A percentile compares a stretch with the other conserved stretches of the same genome.
phyloP scores from a whole-genome alignment of 805 yeast species.

The Suhomyces pyralidae region DNA sequence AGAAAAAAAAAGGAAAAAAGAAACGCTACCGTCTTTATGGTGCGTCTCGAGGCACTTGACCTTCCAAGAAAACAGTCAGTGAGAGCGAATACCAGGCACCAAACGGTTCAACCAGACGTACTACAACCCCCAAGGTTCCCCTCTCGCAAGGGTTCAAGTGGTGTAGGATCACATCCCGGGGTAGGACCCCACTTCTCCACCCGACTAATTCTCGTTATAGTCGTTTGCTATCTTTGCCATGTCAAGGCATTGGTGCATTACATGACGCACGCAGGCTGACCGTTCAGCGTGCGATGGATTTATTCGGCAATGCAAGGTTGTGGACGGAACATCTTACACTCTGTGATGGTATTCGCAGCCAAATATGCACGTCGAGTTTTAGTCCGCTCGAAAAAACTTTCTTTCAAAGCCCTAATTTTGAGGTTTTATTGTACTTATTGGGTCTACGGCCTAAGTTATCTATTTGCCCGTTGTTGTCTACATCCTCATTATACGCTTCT shows the following conservation, averaged over 20 bases:
- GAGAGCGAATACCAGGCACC: background rate
- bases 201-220: background rate
- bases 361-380: background rate
- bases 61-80: background rate
- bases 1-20: background rate
- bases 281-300: background rate
- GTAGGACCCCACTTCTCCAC: background rate
- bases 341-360: background rate
- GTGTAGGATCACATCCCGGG: background rate
- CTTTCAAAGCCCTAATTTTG: background rate
- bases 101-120: background rate
- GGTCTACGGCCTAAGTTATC: background rate
- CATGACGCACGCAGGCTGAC: background rate
- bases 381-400: background rate
- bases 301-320: background rate
- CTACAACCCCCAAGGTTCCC: background rate
- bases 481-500: background rate
- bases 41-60: constrained; percentile 1
- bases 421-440: background rate
- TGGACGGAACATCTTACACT: background rate
- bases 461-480: background rate
- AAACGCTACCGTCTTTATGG: background rate
- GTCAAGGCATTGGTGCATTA: background rate
- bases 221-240: background rate
- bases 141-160: background rate